phyloP scores from a whole-genome alignment of 1,284 basidiomycete species.

The Fomes fomentarius region DNA sequence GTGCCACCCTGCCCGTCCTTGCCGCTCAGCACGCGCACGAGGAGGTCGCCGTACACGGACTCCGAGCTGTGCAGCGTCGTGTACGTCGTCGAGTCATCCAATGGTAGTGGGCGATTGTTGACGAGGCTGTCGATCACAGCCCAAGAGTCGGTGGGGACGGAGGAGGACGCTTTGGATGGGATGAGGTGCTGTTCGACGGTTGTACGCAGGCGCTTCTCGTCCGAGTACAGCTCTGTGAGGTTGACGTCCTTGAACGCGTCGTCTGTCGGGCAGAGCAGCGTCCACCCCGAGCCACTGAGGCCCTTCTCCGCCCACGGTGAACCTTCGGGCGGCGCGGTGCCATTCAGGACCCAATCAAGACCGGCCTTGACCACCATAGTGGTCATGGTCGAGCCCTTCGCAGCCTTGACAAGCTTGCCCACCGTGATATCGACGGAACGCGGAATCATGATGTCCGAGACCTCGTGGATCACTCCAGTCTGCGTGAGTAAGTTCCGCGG shows the following conservation, averaged over 20 bases:
- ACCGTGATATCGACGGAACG: slow-evolving; percentile 86
- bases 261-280: slow-evolving; percentile 89
- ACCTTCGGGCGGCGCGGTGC: slow-evolving; percentile 72
- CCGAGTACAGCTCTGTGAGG: slow-evolving; percentile 75
- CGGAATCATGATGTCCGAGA: slow-evolving; percentile 89
- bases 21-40: slow-evolving; percentile 65
- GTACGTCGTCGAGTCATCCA: slow-evolving; percentile 76
- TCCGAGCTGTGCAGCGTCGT: slow-evolving; percentile 56
- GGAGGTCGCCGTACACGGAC: slow-evolving; percentile 79
- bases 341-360: slow-evolving; percentile 89
- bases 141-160: background rate
- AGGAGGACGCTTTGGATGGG: slow-evolving; percentile 31
- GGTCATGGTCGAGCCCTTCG: slow-evolving; percentile 86
- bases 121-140: slow-evolving; percentile 44
- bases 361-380: slow-evolving; percentile 84
- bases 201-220: slow-evolving; percentile 59
- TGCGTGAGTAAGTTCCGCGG: slow-evolving; percentile 75
- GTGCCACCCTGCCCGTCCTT: slow-evolving; percentile 32
- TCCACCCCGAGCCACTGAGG: slow-evolving; percentile 65
- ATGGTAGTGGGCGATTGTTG: slow-evolving; percentile 70
- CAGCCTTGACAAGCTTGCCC: slow-evolving; percentile 89
- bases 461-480: slow-evolving; percentile 91
- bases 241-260: slow-evolving; percentile 92
- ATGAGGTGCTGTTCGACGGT: slow-evolving; percentile 93
- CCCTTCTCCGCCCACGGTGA: slow-evolving; percentile 59